Evolutionary conservation across 768 basidiomycete genomes (phyloP).

Genomic region (Lepiota brunneoincarnata): DNA sequence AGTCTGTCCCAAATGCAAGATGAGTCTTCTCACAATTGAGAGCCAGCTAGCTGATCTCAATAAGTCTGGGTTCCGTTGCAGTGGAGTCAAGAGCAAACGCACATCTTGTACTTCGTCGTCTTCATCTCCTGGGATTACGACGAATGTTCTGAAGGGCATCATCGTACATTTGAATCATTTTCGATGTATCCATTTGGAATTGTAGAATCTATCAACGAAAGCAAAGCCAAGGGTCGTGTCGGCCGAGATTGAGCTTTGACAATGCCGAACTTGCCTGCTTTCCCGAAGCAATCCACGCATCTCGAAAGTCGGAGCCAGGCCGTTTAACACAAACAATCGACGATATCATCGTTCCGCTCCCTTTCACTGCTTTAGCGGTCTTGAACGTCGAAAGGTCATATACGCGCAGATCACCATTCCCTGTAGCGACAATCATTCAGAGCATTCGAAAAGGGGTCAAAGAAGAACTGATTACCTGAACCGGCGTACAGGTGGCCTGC

Average conservation of each 20-base stretch:
- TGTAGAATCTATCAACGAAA: slow-evolving; percentile 32
- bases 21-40: slow-evolving; percentile 52
- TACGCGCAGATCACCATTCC: slow-evolving; percentile 67
- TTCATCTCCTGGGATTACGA: slow-evolving; percentile 44
- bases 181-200: slow-evolving; percentile 42
- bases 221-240: too few relatives aligned
- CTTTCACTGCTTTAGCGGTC: slow-evolving; percentile 61
- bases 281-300: slow-evolving; percentile 69
- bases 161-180: slow-evolving; percentile 50
- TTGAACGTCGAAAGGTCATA: slow-evolving; percentile 60
- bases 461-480: slow-evolving; percentile 42
- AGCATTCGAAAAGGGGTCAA: neutral
- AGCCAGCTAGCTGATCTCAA: slow-evolving; percentile 55
- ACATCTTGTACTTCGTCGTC: slow-evolving; percentile 63
- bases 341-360: slow-evolving; percentile 56
- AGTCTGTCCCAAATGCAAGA: slow-evolving; percentile 71
- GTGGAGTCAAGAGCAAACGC: neutral
- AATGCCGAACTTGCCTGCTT: slow-evolving; percentile 39
- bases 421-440: slow-evolving; percentile 29
- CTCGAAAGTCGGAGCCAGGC: slow-evolving; percentile 37
- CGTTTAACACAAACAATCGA: slow-evolving; percentile 51
- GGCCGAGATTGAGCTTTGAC: neutral
- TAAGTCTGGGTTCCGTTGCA: slow-evolving; percentile 20
- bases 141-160: slow-evolving; percentile 45
- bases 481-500: slow-evolving; percentile 54